phyloP scores from a whole-genome alignment of 176 grass and related monocot genomes.

The barley (Hordeum vulgare) region DNA sequence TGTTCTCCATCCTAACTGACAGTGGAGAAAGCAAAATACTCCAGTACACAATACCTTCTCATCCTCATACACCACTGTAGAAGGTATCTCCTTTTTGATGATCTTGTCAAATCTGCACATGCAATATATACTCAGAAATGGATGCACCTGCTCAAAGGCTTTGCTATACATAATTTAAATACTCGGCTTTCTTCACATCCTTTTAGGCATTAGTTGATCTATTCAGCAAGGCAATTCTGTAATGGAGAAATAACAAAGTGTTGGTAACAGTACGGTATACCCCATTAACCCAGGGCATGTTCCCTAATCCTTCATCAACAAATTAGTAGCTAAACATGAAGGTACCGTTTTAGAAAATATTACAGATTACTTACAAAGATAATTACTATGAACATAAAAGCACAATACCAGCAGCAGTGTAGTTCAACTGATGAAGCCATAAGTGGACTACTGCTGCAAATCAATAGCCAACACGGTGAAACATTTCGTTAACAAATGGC shows the following conservation, averaged over 20 bases:
- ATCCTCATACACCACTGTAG: slow-evolving; percentile 80
- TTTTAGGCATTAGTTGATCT: background rate
- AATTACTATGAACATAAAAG: background rate
- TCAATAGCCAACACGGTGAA: background rate
- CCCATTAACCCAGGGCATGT: background rate
- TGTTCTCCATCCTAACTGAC: background rate
- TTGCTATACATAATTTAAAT: slow-evolving; percentile 6
- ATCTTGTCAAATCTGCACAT: slow-evolving; percentile 94
- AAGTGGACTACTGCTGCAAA: background rate
- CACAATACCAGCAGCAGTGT: background rate
- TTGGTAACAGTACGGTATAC: background rate
- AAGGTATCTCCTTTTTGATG: slow-evolving; percentile 88
- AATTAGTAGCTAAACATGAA: background rate
- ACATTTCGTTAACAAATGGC: background rate
- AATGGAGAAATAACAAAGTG: background rate
- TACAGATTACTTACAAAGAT: background rate
- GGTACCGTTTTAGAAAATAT: background rate
- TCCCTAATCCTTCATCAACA: background rate
- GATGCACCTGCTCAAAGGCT: background rate
- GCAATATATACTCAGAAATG: slow-evolving; percentile 23
- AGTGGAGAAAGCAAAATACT: background rate
- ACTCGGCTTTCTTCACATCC: background rate
- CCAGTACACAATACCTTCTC: slow-evolving; percentile 65
- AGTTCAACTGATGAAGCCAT: background rate
- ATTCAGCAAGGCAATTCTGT: background rate